Evolutionary conservation across 2,329 filamentous ascomycete genomes (phyloP).

Genomic region (Penicillium expansum): DNA sequence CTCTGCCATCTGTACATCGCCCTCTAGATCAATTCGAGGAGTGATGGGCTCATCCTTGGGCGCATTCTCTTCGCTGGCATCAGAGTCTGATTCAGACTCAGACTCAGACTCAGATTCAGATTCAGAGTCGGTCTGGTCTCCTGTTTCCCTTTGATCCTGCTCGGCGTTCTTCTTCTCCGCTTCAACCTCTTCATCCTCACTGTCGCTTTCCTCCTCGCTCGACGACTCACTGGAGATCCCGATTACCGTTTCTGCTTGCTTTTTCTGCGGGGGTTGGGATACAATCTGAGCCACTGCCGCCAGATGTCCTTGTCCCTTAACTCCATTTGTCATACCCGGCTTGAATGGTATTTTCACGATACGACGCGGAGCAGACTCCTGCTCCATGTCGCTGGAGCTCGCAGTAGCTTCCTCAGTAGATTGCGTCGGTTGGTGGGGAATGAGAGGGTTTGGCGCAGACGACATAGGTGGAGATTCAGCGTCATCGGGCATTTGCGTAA

Average conservation of each 20-base stretch:
- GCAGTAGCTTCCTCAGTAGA: neutral
- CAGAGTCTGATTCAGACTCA: neutral
- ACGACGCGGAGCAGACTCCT: neutral
- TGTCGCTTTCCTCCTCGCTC: neutral
- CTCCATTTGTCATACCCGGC: neutral
- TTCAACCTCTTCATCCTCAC: neutral
- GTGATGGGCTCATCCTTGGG: neutral
- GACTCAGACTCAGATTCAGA: neutral
- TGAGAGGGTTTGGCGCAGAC: neutral
- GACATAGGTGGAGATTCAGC: neutral
- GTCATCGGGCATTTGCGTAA: slow-evolving; percentile 3
- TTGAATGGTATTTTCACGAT: neutral
- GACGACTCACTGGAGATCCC: neutral
- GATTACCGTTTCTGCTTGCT: neutral
- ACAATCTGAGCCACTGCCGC: neutral
- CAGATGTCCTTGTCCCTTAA: neutral
- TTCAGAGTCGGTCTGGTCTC: neutral
- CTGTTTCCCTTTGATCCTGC: neutral
- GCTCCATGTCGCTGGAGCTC: neutral
- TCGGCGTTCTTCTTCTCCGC: neutral
- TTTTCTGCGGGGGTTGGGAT: neutral
- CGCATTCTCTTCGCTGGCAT: neutral
- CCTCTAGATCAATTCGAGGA: slow-evolving; percentile 8
- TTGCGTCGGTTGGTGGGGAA: neutral
- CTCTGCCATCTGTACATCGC: slow-evolving; percentile 19